phyloP scores from a whole-genome alignment of 2,329 filamentous ascomycete genomes.

The Orbilia javanica region DNA sequence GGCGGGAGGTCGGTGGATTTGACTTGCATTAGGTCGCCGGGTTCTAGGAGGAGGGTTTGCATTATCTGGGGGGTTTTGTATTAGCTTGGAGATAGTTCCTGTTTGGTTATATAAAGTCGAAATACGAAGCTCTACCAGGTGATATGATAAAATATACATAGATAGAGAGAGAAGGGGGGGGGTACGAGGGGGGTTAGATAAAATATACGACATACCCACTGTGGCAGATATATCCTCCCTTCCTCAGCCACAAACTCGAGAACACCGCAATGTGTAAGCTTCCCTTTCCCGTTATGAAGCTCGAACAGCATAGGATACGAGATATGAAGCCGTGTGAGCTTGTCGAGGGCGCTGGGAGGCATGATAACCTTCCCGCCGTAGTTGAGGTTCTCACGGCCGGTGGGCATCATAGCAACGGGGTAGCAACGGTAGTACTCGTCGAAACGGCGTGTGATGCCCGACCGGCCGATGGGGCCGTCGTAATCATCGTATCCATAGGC shows the following conservation, averaged over 20 bases:
- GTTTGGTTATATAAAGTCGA: no score
- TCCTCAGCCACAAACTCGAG: constrained; percentile 98
- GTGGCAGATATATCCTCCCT: constrained; percentile 93
- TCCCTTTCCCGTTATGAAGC: constrained; percentile 86
- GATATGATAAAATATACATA: no score
- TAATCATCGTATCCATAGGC: constrained; percentile 67
- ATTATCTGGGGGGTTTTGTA: constrained; percentile 77
- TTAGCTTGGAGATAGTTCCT: no score
- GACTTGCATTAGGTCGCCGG: constrained; percentile 93
- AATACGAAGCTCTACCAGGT: no score
- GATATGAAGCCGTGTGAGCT: constrained; percentile 93
- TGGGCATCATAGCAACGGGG: constrained; percentile 90
- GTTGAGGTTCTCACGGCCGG: constrained; percentile 89
- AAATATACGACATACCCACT: constrained; percentile 87
- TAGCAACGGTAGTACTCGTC: constrained; percentile 99
- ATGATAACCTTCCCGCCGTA: constrained; percentile 98
- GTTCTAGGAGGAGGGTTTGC: constrained; percentile 88
- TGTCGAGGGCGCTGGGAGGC: constrained; percentile 95
- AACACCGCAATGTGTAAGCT: constrained; percentile 91
- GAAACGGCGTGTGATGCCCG: constrained; percentile 77
- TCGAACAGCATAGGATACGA: constrained; percentile 98
- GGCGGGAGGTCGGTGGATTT: constrained; percentile 93
- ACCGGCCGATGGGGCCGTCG: constrained; percentile 26
- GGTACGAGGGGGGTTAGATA: no score
- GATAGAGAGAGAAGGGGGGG: no score